Evolutionary conservation across 2,329 filamentous ascomycete species (phyloP).

Genomic region (Pseudogymnoascus sp.): DNA sequence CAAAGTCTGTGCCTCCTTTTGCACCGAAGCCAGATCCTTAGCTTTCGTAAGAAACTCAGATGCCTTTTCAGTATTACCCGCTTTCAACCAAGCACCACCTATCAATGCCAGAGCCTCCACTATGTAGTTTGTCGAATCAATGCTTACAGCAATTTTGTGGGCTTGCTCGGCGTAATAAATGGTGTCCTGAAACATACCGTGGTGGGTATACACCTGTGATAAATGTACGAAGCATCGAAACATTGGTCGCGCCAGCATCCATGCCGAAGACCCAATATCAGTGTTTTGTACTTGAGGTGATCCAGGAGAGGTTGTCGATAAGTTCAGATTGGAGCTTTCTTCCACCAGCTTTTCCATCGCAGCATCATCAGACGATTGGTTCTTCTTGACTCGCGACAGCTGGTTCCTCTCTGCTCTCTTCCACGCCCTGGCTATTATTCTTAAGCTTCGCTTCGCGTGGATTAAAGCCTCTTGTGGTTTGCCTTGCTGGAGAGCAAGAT

Average conservation of each 20-base stretch:
- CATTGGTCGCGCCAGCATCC: slow-evolving; percentile 69
- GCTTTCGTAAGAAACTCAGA: slow-evolving; percentile 48
- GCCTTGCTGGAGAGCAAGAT: slow-evolving; percentile 36
- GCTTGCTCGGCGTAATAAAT: slow-evolving; percentile 83
- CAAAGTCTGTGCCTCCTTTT: slow-evolving; percentile 38
- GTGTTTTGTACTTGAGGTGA: slow-evolving; percentile 33
- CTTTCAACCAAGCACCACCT: slow-evolving; percentile 49
- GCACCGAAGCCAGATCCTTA: slow-evolving; percentile 43
- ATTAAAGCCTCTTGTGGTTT: slow-evolving; percentile 51
- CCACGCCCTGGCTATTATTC: slow-evolving; percentile 36
- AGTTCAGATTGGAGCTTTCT: slow-evolving; percentile 29
- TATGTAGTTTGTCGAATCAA: slow-evolving; percentile 34
- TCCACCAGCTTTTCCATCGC: slow-evolving; percentile 26
- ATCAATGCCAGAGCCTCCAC: slow-evolving; percentile 50
- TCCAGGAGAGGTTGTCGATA: slow-evolving; percentile 32
- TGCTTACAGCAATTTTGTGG: slow-evolving; percentile 56
- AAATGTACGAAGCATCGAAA: slow-evolving; percentile 67
- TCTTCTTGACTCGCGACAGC: slow-evolving; percentile 6
- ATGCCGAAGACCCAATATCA: slow-evolving; percentile 59
- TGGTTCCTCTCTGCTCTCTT: slow-evolving; percentile 22
- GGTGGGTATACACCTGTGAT: slow-evolving; percentile 70
- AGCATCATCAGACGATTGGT: slow-evolving; percentile 10
- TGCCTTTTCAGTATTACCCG: slow-evolving; percentile 54
- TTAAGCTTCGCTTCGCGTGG: slow-evolving; percentile 52
- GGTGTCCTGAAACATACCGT: slow-evolving; percentile 83